Evolutionary conservation across 805 yeast genomes (phyloP).

Genomic region (Saccharomycopsis sp.): DNA sequence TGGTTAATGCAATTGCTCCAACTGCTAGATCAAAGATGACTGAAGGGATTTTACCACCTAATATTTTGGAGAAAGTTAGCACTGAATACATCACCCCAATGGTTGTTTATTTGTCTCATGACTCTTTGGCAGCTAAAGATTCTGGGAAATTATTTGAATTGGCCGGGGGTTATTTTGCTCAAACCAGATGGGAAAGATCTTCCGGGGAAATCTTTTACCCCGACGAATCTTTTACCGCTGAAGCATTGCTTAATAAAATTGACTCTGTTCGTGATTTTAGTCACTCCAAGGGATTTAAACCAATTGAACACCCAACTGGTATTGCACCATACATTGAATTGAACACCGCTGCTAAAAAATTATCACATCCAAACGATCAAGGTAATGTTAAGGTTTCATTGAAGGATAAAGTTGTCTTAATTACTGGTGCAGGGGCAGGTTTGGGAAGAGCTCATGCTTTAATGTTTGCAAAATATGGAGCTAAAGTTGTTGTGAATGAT

Average conservation of each 20-base stretch:
- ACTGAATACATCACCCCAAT: conserved; percentile 93
- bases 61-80: conserved; percentile 66
- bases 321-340: conserved; percentile 65
- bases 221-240: conserved; percentile 72
- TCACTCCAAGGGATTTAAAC: conserved; percentile 45
- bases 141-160: conserved; percentile 80
- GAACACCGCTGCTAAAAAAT: conserved; percentile 41
- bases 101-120: conserved; percentile 74
- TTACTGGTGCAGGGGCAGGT: conserved; percentile 95
- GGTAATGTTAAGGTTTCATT: conserved; percentile 52
- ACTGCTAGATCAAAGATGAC: conserved; percentile 96
- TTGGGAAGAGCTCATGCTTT: conserved; percentile 87
- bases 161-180: conserved; percentile 91
- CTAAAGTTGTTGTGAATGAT: conserved; percentile 91
- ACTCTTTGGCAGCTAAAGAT: conserved; percentile 40
- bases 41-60: conserved; percentile 80
- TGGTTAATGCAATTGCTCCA: conserved; percentile 85
- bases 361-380: conserved; percentile 50
- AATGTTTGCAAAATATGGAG: conserved; percentile 83
- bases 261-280: conserved; percentile 53
- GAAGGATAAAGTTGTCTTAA: conserved; percentile 77
- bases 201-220: conserved; percentile 81
- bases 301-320: conserved; percentile 60
- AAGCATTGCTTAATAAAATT: conserved; percentile 66
- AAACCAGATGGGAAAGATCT: conserved; percentile 91